Percentiles rank a stretch among this genome's conserved stretches.
These are phyloP conservation scores for Hypoxylon lienhwacheense DNA, from an alignment of 495 filamentous ascomycete species.

Conservation along the genomic window DNA sequence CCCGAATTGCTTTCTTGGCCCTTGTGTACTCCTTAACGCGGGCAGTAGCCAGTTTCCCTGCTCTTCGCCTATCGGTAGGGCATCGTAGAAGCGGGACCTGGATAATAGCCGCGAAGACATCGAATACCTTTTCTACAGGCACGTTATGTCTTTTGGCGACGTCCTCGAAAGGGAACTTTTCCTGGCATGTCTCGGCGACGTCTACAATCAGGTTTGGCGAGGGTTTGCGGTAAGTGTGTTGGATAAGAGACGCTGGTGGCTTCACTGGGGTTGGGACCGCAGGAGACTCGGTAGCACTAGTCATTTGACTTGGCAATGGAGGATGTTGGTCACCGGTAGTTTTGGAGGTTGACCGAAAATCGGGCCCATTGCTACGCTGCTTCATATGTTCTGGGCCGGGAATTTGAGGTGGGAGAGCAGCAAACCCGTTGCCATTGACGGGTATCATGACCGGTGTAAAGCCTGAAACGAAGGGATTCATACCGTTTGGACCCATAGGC, in stretches of 20 bases:
- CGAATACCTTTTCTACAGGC: constrained; percentile 47
- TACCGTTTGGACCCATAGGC: constrained; percentile 22
- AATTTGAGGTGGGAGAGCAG: constrained; percentile 18
- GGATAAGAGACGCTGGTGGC: constrained; percentile 32
- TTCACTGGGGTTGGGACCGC: constrained; percentile 17
- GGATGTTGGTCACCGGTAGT: constrained; percentile 21
- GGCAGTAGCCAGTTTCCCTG: constrained; percentile 37
- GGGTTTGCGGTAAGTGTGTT: constrained; percentile 40
- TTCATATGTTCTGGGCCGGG: constrained; percentile 8
- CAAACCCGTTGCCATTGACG: constrained; percentile 15
- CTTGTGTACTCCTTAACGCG: constrained; percentile 41
- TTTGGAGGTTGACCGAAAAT: constrained; percentile 8
- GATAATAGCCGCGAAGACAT: constrained; percentile 49
- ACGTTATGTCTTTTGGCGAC: constrained; percentile 48
- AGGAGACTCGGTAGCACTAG: not conserved
- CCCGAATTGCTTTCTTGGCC: constrained; percentile 37
- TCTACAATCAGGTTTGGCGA: constrained; percentile 49
- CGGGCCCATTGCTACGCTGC: constrained; percentile 4
- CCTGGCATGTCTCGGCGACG: constrained; percentile 52
- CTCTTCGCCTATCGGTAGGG: constrained; percentile 46
- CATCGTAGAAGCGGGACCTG: constrained; percentile 50
- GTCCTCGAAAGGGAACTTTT: constrained; percentile 48
- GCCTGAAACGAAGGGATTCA: constrained; percentile 26
- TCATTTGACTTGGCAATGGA: constrained; percentile 10
- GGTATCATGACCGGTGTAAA: constrained; percentile 31